phyloP scores from a whole-genome alignment of 108 stramenopile species.

The Skeletonema menzelii region DNA sequence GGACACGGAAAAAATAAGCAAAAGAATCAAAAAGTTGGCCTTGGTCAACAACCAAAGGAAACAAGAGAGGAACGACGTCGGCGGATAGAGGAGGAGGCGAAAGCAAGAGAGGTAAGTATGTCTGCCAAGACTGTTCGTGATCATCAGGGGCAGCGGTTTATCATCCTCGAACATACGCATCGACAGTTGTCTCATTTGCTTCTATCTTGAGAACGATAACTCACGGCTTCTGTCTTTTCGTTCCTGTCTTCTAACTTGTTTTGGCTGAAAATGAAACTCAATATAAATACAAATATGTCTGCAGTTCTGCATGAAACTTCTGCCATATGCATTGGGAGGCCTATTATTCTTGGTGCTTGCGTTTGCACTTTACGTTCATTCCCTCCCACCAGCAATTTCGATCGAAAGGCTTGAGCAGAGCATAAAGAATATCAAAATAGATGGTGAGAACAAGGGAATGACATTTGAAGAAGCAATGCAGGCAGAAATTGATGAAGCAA shows the following conservation, averaged over 20 bases:
- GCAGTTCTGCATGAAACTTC: conserved; percentile 21
- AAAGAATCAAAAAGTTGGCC: conserved; percentile 8
- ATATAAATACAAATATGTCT: not conserved
- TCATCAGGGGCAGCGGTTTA: not conserved
- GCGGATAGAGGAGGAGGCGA: conserved; percentile 29
- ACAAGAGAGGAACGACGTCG: conserved; percentile 27
- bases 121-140: not conserved
- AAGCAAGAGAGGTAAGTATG: conserved; percentile 24
- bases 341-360: conserved; percentile 9
- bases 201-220: not conserved
- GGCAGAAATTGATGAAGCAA: not conserved
- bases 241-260: not conserved
- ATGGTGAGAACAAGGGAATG: not conserved
- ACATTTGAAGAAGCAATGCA: not conserved
- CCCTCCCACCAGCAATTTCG: conserved; percentile 20
- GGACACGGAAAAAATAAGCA: conserved; percentile 30
- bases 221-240: not conserved
- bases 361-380: conserved; percentile 22
- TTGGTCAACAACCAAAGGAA: conserved; percentile 28
- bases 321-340: conserved; percentile 16
- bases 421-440: not conserved
- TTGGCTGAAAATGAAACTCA: not conserved
- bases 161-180: not conserved
- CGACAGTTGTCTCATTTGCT: not conserved
- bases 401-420: conserved; percentile 5